A percentile compares a stretch with the other conserved stretches of the same genome.
Conservation (phyloP, 2,329 filamentous ascomycete genomes). For the Coleophoma crateriformis region DNA sequence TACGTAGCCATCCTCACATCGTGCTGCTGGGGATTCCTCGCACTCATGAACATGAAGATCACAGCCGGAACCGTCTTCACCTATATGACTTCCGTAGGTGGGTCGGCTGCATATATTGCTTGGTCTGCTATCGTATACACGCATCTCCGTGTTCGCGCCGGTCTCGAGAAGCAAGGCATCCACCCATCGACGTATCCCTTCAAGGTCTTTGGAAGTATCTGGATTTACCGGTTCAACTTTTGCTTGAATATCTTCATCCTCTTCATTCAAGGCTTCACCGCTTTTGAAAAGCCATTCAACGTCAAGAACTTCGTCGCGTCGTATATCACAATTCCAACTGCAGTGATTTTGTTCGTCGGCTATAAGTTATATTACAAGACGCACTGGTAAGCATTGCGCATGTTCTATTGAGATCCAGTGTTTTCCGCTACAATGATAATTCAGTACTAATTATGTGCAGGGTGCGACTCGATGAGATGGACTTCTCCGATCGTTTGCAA, state of each 20-base stretch:
- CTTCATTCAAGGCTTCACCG: conserved; percentile 17
- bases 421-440: not conserved
- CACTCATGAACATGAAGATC: conserved; percentile 37
- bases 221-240: conserved; percentile 14
- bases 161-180: conserved; percentile 30
- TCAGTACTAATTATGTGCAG: not conserved
- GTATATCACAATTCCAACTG: conserved; percentile 7
- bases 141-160: conserved; percentile 38
- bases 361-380: conserved; percentile 7
- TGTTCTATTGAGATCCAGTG: too few relatives aligned
- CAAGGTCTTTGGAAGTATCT: conserved; percentile 13
- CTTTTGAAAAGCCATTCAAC: conserved; percentile 7
- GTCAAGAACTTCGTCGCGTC: conserved; percentile 4
- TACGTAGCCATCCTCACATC: conserved; percentile 42
- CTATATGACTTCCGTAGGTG: conserved; percentile 37
- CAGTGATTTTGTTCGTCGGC: conserved; percentile 4
- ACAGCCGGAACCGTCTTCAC: conserved; percentile 34
- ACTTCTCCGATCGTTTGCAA: conserved; percentile 7
- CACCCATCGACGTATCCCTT: conserved; percentile 24
- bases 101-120: conserved; percentile 38
- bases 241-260: conserved; percentile 17
- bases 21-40: conserved; percentile 39
- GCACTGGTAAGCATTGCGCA: not conserved
- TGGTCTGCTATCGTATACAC: conserved; percentile 39
- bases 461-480: conserved; percentile 6